Base-by-base conservation (phyloP, 306 rosid species). In the Psophocarpus tetragonolobus region DNA sequence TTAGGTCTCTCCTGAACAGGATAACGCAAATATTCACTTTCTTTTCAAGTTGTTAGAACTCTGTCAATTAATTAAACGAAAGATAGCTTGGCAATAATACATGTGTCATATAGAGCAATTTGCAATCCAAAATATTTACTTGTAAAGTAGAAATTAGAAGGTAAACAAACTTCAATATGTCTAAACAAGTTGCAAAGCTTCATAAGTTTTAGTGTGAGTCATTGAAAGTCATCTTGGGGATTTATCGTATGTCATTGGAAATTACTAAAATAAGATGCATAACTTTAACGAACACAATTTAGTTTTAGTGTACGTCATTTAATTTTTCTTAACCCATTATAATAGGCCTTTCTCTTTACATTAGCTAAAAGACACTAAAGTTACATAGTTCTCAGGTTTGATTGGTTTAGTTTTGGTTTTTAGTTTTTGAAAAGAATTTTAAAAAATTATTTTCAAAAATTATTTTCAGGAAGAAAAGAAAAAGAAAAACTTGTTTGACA, bases 1-100 rank as follows among this genome's bases (percentile, higher is more conserved):
- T 83, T 83, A 13, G 97, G 97, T 67, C 97, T 84, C 88, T 91
- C 97, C 98, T 95, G 73, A 77, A 85, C 74, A 66, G 8, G 18
- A 12, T 9, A 61, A 51, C 51, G 5, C 23, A 65, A 4, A 66
- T 24, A 20, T 13, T 78, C 21, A 50, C 30, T 48, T 66, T 65
- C 41, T 73, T 44, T 73, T 32, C 64, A 39, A 38, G 32, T 42
- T 17, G 17, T 33, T 30, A 3, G 44, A 51, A 75, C 5, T 1
- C 35, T 32, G 39, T 12, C 33, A 44, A 41, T 33, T 39, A 72
- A 26, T 35, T 70, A 51, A 29, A 76, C 17, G 38, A 58, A 71
- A 38, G 14, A 64, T 15, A 44, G 17, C 23, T 30, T 21, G 29
- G 3, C 45, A 26, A 38, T 38, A 32, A 32, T 0, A 35, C 2